Evolutionary conservation across 495 filamentous ascomycete species (phyloP).

Genomic region (Tuber indicum): DNA sequence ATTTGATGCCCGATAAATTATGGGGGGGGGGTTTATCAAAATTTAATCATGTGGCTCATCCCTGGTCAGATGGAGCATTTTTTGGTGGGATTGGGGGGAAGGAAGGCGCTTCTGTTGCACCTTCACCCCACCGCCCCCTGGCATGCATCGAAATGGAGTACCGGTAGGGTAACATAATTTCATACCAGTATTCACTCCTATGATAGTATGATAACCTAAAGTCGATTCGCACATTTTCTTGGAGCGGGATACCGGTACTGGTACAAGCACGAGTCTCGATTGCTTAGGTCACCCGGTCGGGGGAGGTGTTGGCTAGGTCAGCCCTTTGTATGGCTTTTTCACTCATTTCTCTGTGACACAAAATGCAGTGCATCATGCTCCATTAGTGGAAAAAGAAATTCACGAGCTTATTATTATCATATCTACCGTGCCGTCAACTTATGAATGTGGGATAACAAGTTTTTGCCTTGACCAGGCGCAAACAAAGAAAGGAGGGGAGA

Average conservation of each 20-base stretch:
- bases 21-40: background rate
- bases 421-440: background rate
- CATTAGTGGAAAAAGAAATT: background rate
- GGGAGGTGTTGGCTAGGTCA: background rate
- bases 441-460: background rate
- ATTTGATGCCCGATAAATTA: background rate
- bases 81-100: background rate
- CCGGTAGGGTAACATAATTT: too few relatives aligned
- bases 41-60: background rate
- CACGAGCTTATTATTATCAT: background rate
- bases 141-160: too few relatives aligned
- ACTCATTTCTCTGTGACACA: background rate
- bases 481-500: background rate
- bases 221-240: too few relatives aligned
- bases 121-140: background rate
- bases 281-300: background rate
- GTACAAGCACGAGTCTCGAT: background rate
- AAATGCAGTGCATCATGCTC: constrained; percentile 1
- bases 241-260: background rate
- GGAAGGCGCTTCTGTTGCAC: background rate
- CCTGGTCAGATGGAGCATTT: background rate
- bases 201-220: too few relatives aligned
- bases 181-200: too few relatives aligned
- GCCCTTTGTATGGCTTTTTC: background rate
- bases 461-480: background rate